These are phyloP conservation scores for Hippophae tibetana DNA, from an alignment of 306 rosid species.

Conservation along the genomic window DNA sequence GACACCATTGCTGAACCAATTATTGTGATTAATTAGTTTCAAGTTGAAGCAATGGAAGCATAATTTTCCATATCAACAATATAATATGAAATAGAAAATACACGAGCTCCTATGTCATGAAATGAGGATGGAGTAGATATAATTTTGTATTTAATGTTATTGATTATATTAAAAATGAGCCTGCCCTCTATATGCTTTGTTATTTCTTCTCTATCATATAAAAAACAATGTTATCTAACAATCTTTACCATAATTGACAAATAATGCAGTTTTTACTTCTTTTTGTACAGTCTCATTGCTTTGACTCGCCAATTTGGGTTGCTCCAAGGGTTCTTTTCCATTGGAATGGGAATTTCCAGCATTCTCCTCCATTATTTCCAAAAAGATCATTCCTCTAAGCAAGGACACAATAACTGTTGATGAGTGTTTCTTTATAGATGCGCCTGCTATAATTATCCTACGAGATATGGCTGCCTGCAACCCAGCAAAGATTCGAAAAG, in stretches of 20 bases:
- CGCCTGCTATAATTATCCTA: not conserved
- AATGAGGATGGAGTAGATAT: not conserved
- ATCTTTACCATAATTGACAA: constrained; percentile 71
- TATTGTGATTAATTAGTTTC: no score
- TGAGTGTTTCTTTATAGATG: constrained; percentile 2
- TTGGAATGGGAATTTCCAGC: constrained; percentile 44
- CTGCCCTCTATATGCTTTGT: not conserved
- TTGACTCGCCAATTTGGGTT: constrained; percentile 39
- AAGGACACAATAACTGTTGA: constrained; percentile 6
- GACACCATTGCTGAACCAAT: no score
- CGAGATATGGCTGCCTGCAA: constrained; percentile 12
- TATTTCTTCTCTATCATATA: not conserved
- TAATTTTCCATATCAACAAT: no score
- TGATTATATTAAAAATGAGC: no score
- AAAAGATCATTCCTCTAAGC: constrained; percentile 25
- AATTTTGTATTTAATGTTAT: not conserved
- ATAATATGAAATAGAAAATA: no score
- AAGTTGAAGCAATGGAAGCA: no score
- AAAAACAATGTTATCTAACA: constrained; percentile 2
- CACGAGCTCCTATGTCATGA: not conserved
- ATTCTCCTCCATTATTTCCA: constrained; percentile 49
- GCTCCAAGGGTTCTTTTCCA: constrained; percentile 40
- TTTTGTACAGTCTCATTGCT: constrained; percentile 40
- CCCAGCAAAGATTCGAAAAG: constrained; percentile 5
- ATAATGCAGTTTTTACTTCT: constrained; percentile 35